Conservation (phyloP, 352 stramenopile species). For the Thraustochytrium striatum region DNA sequence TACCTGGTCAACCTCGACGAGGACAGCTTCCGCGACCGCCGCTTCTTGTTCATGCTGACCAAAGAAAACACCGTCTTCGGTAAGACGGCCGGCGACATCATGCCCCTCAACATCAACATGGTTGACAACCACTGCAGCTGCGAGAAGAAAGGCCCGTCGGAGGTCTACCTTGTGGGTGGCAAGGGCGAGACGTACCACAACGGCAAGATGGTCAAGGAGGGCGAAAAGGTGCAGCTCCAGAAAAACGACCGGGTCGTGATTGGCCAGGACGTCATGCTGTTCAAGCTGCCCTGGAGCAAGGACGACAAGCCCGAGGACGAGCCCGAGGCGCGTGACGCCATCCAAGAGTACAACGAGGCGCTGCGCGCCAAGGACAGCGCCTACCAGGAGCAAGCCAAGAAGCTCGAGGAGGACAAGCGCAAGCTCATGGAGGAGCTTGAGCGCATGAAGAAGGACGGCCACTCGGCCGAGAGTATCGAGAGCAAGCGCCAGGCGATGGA, state of each 20-base stretch:
- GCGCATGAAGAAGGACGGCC: slow-evolving; percentile 72
- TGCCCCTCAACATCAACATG: slow-evolving; percentile 81
- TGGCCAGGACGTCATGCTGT: slow-evolving; percentile 78
- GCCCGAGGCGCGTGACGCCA: slow-evolving; percentile 37
- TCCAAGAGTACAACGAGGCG: slow-evolving; percentile 71
- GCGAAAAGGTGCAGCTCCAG: slow-evolving; percentile 57
- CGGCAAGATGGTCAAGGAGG: slow-evolving; percentile 66
- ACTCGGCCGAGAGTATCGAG: slow-evolving; percentile 53
- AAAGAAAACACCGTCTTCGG: slow-evolving; percentile 61
- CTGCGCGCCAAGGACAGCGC: slow-evolving; percentile 60
- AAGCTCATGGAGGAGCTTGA: slow-evolving; percentile 80
- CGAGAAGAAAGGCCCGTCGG: slow-evolving; percentile 19
- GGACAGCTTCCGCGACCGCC: slow-evolving; percentile 80
- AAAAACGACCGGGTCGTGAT: slow-evolving; percentile 72
- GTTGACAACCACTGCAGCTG: slow-evolving; percentile 73
- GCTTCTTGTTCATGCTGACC: slow-evolving; percentile 83
- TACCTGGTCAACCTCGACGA: slow-evolving; percentile 90
- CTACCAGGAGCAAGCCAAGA: slow-evolving; percentile 46
- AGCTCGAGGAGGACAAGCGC: slow-evolving; percentile 78
- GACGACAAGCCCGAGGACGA: slow-evolving; percentile 55
- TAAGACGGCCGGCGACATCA: slow-evolving; percentile 75
- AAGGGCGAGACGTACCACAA: slow-evolving; percentile 79
- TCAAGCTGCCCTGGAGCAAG: slow-evolving; percentile 62
- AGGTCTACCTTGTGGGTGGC: slow-evolving; percentile 61
- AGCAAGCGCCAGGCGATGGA: slow-evolving; percentile 50